phyloP scores from a whole-genome alignment of 2,329 filamentous ascomycete genomes.

The Calycina herbarum region DNA sequence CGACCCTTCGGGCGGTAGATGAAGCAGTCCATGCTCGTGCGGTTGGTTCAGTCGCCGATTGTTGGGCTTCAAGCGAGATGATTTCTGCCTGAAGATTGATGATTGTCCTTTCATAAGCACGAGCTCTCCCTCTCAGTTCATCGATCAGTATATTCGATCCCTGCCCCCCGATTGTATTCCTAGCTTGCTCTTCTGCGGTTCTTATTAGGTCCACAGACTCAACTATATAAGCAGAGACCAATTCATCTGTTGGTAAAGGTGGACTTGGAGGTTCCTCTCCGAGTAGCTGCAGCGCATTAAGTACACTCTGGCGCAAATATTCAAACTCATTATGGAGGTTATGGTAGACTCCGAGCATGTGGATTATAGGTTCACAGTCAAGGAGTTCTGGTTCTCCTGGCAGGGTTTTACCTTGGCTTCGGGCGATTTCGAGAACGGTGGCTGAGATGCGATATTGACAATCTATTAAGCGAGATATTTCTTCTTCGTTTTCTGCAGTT shows the following conservation, averaged over 20 bases:
- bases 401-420: background rate
- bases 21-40: background rate
- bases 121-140: background rate
- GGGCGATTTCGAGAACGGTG: background rate
- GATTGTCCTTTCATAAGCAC: background rate
- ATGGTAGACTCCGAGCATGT: background rate
- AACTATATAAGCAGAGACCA: background rate
- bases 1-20: background rate
- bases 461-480: background rate
- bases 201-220: background rate
- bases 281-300: background rate
- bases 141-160: background rate
- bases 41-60: background rate
- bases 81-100: background rate
- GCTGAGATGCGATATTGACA: background rate
- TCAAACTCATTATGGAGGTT: background rate
- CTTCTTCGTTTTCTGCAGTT: background rate
- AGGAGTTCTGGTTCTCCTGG: background rate
- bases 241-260: background rate
- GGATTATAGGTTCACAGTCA: background rate
- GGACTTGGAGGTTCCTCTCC: background rate
- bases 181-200: background rate
- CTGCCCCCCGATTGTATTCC: background rate
- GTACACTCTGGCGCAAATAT: background rate
- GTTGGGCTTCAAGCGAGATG: background rate